Conservation (phyloP, 1,284 basidiomycete species). For the Microbotryum intermedium region DNA sequence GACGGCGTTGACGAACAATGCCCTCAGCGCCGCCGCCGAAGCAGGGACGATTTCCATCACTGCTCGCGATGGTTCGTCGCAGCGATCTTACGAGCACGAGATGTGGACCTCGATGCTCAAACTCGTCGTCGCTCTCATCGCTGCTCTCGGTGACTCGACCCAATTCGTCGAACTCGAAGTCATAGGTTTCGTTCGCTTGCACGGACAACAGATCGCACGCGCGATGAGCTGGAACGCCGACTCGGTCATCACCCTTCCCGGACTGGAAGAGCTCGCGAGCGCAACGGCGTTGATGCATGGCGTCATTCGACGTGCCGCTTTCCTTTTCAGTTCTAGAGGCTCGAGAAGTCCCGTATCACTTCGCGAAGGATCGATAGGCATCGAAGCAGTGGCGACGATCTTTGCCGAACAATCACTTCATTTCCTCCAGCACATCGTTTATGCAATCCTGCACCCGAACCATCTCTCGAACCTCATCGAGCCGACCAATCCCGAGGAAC, state of each 20-base stretch:
- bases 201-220: conserved; percentile 66
- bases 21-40: conserved; percentile 64
- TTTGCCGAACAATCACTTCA: conserved; percentile 46
- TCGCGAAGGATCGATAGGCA: neutral
- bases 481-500: conserved; percentile 67
- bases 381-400: conserved; percentile 4
- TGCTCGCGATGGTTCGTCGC: conserved; percentile 58
- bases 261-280: conserved; percentile 72
- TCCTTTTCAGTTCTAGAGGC: neutral
- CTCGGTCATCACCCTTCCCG: conserved; percentile 59
- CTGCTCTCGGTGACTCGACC: conserved; percentile 50
- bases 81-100: conserved; percentile 65
- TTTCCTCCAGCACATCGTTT: conserved; percentile 79
- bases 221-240: conserved; percentile 71
- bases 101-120: conserved; percentile 79
- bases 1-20: conserved; percentile 72
- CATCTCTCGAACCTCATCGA: conserved; percentile 72
- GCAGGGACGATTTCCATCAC: conserved; percentile 61
- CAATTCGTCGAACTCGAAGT: conserved; percentile 81
- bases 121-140: conserved; percentile 64
- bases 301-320: no score
- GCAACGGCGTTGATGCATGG: conserved; percentile 51
- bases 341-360: no score
- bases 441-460: conserved; percentile 81
- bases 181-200: conserved; percentile 75